These are phyloP conservation scores for Penicillium concentricum DNA, from an alignment of 2,329 filamentous ascomycete genomes.

Conservation along the genomic window DNA sequence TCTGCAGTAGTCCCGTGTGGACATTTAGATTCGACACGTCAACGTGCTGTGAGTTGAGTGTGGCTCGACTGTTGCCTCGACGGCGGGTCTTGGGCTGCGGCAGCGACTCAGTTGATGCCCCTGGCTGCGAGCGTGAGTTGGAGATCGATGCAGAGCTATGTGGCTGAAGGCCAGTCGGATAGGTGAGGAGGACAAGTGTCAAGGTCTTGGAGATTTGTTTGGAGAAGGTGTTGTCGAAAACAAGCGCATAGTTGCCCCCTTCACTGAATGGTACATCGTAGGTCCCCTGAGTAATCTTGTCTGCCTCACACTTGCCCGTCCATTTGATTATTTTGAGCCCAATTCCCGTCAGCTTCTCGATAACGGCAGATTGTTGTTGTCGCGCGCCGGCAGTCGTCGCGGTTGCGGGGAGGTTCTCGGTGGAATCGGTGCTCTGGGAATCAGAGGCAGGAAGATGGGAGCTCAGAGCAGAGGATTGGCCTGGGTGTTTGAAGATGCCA, in stretches of 20 bases:
- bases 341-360: slow-evolving; percentile 62
- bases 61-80: slow-evolving; percentile 31
- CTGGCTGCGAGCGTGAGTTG: slow-evolving; percentile 40
- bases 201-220: slow-evolving; percentile 93
- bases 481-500: slow-evolving; percentile 95
- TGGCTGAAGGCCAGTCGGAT: slow-evolving; percentile 68
- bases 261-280: slow-evolving; percentile 73
- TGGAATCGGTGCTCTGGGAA: slow-evolving; percentile 40
- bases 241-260: slow-evolving; percentile 90
- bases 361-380: slow-evolving; percentile 69
- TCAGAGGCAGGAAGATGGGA: slow-evolving; percentile 46
- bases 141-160: slow-evolving; percentile 49
- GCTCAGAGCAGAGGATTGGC: slow-evolving; percentile 58
- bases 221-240: slow-evolving; percentile 98
- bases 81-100: slow-evolving; percentile 37
- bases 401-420: slow-evolving; percentile 35
- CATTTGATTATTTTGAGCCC: slow-evolving; percentile 67
- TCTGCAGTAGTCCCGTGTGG: slow-evolving; percentile 81
- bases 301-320: slow-evolving; percentile 93
- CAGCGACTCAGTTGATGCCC: slow-evolving; percentile 53
- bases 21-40: slow-evolving; percentile 51
- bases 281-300: slow-evolving; percentile 88
- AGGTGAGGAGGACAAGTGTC: slow-evolving; percentile 91
- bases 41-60: slow-evolving; percentile 25
- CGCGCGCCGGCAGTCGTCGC: slow-evolving; percentile 44